Evolutionary conservation across 129 eudicot genomes (phyloP).

Genomic region (Chrysanthemum seticuspe): DNA sequence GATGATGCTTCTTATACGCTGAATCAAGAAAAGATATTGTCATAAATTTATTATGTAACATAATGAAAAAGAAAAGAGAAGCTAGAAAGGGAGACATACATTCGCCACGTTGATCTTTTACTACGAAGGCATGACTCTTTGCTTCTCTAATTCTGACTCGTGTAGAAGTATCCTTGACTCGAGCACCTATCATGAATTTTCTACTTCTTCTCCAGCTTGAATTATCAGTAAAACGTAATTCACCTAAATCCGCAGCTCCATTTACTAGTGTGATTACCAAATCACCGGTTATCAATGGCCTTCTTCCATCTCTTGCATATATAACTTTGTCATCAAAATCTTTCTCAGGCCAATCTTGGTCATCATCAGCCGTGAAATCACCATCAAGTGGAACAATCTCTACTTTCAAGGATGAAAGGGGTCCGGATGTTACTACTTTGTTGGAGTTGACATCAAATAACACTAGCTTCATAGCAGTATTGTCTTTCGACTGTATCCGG

Average conservation of each 20-base stretch:
- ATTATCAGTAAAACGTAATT: conserved; percentile 62
- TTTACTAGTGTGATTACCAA: conserved; percentile 29
- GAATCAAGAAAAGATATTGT: conserved; percentile 34
- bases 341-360: conserved; percentile 47
- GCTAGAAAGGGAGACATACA: conserved; percentile 43
- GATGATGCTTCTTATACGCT: conserved; percentile 72
- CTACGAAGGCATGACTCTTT: conserved; percentile 49
- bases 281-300: conserved; percentile 65
- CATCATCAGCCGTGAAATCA: conserved; percentile 49
- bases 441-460: conserved; percentile 43
- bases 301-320: conserved; percentile 55
- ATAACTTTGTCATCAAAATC: conserved; percentile 40
- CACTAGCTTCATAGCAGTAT: conserved; percentile 32
- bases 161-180: conserved; percentile 14
- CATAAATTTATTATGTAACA: too few species aligned
- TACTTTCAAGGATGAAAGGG: conserved; percentile 47
- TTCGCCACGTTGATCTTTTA: conserved; percentile 80
- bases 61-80: too few species aligned
- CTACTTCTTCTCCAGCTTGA: conserved; percentile 77
- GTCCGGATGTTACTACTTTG: conserved; percentile 37
- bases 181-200: conserved; percentile 59
- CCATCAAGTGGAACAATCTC: conserved; percentile 56
- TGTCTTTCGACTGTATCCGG: conserved; percentile 32
- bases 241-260: conserved; percentile 58
- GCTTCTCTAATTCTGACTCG: conserved; percentile 55